phyloP scores from a whole-genome alignment of 768 basidiomycete species.

The Daedaleopsis sinensis region DNA sequence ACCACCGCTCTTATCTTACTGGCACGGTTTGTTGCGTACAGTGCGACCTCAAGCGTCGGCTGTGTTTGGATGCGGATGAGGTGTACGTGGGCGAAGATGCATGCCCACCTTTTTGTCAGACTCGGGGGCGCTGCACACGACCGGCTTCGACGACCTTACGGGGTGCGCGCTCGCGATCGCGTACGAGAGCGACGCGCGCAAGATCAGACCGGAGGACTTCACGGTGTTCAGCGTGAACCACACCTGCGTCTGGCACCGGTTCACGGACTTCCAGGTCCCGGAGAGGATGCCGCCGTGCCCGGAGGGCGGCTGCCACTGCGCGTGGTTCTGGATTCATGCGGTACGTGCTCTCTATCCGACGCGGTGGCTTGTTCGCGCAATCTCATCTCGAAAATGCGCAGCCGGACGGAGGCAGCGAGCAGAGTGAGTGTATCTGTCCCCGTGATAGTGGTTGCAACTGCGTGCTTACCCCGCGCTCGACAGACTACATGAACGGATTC shows the following conservation, averaged over 20 bases:
- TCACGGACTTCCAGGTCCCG: slow-evolving; percentile 72
- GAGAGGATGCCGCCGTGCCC: slow-evolving; percentile 70
- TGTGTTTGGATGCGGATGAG: too few relatives aligned
- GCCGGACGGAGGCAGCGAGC: slow-evolving; percentile 61
- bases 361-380: background rate
- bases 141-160: slow-evolving; percentile 52
- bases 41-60: too few relatives aligned
- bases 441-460: background rate
- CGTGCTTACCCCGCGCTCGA: background rate
- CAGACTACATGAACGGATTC: slow-evolving; percentile 79
- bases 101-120: too few relatives aligned
- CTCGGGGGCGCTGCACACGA: too few relatives aligned
- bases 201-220: slow-evolving; percentile 69
- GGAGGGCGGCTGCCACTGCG: slow-evolving; percentile 62
- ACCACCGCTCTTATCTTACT: too few relatives aligned
- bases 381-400: slow-evolving; percentile 1
- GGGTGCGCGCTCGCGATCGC: slow-evolving; percentile 76
- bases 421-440: slow-evolving; percentile 45
- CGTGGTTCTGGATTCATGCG: slow-evolving; percentile 77
- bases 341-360: slow-evolving; percentile 33
- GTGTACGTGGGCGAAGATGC: too few relatives aligned
- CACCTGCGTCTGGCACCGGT: slow-evolving; percentile 72
- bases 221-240: slow-evolving; percentile 78
- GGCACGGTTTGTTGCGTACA: too few relatives aligned
- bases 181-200: slow-evolving; percentile 61